Conservation (phyloP, 495 filamentous ascomycete species). For the Lichina pygmaea region DNA sequence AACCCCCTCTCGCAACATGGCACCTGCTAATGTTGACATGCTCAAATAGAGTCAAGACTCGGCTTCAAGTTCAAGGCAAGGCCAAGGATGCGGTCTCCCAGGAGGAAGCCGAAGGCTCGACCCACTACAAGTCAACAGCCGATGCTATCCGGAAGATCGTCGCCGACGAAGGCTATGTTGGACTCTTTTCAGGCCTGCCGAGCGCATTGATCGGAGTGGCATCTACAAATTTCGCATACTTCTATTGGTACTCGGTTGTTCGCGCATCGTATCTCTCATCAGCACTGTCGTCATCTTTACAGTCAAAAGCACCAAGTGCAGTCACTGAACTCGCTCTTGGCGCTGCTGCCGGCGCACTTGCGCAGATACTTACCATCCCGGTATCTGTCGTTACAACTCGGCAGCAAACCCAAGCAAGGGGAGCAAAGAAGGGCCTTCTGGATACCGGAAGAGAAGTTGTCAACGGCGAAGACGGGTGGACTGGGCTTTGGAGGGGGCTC, state of each 20-base stretch:
- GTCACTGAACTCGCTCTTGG: conserved; percentile 67
- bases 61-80: conserved; percentile 88
- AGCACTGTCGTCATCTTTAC: conserved; percentile 2
- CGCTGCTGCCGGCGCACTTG: conserved; percentile 68
- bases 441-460: conserved; percentile 79
- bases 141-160: conserved; percentile 75
- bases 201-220: conserved; percentile 77
- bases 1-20: not conserved
- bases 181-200: conserved; percentile 71
- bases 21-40: not conserved
- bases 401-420: conserved; percentile 75
- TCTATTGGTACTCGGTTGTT: conserved; percentile 94
- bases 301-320: conserved; percentile 43
- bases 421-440: conserved; percentile 60
- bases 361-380: conserved; percentile 89
- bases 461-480: conserved; percentile 67
- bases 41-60: conserved; percentile 60
- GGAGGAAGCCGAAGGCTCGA: conserved; percentile 6
- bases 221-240: conserved; percentile 97
- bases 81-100: conserved; percentile 18
- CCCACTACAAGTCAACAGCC: conserved; percentile 59
- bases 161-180: conserved; percentile 50
- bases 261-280: conserved; percentile 56
- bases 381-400: conserved; percentile 86
- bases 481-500: conserved; percentile 77